phyloP scores from a whole-genome alignment of 495 filamentous ascomycete genomes.

The Talaromyces stipitatus region DNA sequence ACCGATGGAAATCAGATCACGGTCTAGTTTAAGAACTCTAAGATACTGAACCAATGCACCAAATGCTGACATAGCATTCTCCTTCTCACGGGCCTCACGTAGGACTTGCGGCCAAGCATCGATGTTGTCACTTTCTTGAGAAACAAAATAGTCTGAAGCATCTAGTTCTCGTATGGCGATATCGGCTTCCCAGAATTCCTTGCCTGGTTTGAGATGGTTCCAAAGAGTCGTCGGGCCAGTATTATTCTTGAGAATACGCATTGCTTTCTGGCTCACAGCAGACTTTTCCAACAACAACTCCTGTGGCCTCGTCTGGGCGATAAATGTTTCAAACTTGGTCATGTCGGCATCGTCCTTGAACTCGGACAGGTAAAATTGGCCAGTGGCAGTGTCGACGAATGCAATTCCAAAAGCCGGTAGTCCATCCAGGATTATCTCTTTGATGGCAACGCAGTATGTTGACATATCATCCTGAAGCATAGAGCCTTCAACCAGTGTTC shows the following conservation, averaged over 20 bases:
- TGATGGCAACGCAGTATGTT: constrained; percentile 93
- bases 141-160: constrained; percentile 70
- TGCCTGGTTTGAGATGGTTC: constrained; percentile 83
- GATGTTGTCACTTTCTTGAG: constrained; percentile 49
- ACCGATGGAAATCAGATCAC: constrained; percentile 77
- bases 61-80: constrained; percentile 85
- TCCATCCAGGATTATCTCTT: constrained; percentile 71
- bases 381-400: constrained; percentile 94
- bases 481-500: constrained; percentile 87
- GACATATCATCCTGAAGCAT: constrained; percentile 99
- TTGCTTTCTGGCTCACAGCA: constrained; percentile 68
- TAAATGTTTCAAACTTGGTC: constrained; percentile 96
- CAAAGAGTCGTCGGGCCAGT: constrained; percentile 88
- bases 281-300: constrained; percentile 90
- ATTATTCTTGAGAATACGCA: constrained; percentile 96
- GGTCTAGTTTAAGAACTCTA: constrained; percentile 79
- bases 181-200: constrained; percentile 90
- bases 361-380: constrained; percentile 86
- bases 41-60: constrained; percentile 88
- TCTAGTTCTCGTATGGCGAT: constrained; percentile 75
- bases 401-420: constrained; percentile 82
- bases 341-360: constrained; percentile 90
- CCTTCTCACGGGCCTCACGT: constrained; percentile 64
- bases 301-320: constrained; percentile 85
- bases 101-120: constrained; percentile 78